Conservation (phyloP, 495 filamentous ascomycete species). For the Neurospora sp. region DNA sequence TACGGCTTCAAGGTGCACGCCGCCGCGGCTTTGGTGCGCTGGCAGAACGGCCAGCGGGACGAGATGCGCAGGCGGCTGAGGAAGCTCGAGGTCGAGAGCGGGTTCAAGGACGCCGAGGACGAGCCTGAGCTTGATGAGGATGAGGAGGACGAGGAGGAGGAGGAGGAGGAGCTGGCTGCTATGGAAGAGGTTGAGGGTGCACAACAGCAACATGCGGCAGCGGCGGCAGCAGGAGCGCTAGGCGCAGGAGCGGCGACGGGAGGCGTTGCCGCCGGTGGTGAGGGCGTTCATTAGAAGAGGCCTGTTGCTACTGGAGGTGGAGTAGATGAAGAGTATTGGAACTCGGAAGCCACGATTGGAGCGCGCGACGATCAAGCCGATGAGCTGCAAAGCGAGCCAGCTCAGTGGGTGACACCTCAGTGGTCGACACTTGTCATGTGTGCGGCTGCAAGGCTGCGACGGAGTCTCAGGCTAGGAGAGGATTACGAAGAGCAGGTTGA, state of each 20-base stretch:
- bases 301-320: not conserved
- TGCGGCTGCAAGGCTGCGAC: not conserved
- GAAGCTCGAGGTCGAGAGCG: slow-evolving; percentile 49
- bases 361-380: too few species aligned
- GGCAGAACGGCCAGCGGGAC: slow-evolving; percentile 74
- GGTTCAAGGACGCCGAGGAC: slow-evolving; percentile 45
- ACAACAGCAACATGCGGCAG: not conserved
- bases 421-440: not conserved
- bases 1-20: slow-evolving; percentile 96
- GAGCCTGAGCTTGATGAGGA: slow-evolving; percentile 32
- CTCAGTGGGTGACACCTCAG: not conserved
- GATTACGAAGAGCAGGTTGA: not conserved
- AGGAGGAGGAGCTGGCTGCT: slow-evolving; percentile 9
- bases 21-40: slow-evolving; percentile 74
- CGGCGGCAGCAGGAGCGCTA: not conserved
- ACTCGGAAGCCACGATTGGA: not conserved
- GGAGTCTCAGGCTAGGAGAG: not conserved
- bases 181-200: not conserved
- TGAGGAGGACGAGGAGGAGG: slow-evolving; percentile 23
- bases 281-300: not conserved
- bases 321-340: not conserved
- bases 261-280: not conserved
- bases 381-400: not conserved
- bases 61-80: slow-evolving; percentile 62
- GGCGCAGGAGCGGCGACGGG: not conserved